Evolutionary conservation across 805 yeast species (phyloP).

Genomic region (Cyberlindnera nakhonratchasimensis): DNA sequence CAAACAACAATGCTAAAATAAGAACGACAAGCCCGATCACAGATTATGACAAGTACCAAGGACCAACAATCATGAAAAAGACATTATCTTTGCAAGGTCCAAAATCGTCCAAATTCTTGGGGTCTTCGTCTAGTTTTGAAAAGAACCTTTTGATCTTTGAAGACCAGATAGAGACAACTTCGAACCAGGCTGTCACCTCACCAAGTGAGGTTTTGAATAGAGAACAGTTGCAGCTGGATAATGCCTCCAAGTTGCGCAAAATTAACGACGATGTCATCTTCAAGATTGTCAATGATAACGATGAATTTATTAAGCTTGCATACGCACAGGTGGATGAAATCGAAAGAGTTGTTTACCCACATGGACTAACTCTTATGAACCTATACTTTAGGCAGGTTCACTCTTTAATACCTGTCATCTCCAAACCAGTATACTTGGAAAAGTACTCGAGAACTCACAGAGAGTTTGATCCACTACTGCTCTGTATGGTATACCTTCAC

Average conservation of each 20-base stretch:
- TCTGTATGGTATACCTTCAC: slow-evolving; percentile 28
- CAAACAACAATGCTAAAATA: slow-evolving; percentile 14
- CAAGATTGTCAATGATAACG: slow-evolving; percentile 27
- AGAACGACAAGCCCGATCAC: slow-evolving; percentile 26
- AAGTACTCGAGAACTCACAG: slow-evolving; percentile 29
- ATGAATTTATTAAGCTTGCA: slow-evolving; percentile 25
- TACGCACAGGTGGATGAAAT: slow-evolving; percentile 29
- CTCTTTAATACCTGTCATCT: slow-evolving; percentile 27
- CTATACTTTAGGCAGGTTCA: slow-evolving; percentile 28
- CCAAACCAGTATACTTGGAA: slow-evolving; percentile 27
- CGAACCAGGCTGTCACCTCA: slow-evolving; percentile 5
- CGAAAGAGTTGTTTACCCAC: slow-evolving; percentile 26
- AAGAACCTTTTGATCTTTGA: slow-evolving; percentile 22
- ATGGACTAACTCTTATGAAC: slow-evolving; percentile 23
- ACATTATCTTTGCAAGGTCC: slow-evolving; percentile 29
- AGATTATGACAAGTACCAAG: slow-evolving; percentile 29
- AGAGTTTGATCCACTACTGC: slow-evolving; percentile 30
- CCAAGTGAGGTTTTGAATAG: slow-evolving; percentile 13
- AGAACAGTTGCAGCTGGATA: slow-evolving; percentile 18
- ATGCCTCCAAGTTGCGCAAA: slow-evolving; percentile 22
- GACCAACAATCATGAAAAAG: slow-evolving; percentile 29
- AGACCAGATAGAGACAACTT: not conserved
- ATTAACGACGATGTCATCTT: slow-evolving; percentile 24
- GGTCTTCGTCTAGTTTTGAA: slow-evolving; percentile 27
- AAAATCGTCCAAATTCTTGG: slow-evolving; percentile 27